Conservation (phyloP, 2,329 filamentous ascomycete genomes). For the Colletotrichum caudatum region DNA sequence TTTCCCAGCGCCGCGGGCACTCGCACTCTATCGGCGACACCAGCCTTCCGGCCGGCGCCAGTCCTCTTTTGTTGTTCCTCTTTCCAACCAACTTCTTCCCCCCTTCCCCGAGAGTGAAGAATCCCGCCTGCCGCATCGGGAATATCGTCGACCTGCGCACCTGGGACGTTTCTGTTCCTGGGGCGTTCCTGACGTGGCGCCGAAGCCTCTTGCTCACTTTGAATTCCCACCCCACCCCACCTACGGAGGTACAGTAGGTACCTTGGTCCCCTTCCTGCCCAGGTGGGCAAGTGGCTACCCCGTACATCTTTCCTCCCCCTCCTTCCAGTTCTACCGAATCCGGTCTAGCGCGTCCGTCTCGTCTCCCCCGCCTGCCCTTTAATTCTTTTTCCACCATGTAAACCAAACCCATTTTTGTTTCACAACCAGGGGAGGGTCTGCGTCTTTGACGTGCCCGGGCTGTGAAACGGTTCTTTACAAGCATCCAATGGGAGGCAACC, state of each 20-base stretch:
- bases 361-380: not conserved
- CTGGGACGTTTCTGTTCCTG: not conserved
- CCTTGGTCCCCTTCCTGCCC: not conserved
- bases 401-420: conserved; percentile 16
- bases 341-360: not conserved
- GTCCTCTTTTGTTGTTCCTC: too few relatives aligned
- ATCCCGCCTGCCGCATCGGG: not conserved
- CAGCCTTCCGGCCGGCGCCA: not conserved
- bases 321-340: not conserved
- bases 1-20: not conserved
- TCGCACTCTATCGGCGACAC: conserved; percentile 4
- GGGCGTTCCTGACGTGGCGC: not conserved
- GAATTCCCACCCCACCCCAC: not conserved
- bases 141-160: not conserved
- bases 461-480: conserved; percentile 22
- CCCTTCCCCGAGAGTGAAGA: not conserved
- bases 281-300: too few relatives aligned
- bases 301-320: too few relatives aligned
- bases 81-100: not conserved
- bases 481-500: not conserved
- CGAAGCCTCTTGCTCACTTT: not conserved
- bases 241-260: not conserved
- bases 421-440: not conserved
- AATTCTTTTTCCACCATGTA: not conserved
- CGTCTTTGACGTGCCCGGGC: conserved; percentile 8